Evolutionary conservation across 2,329 filamentous ascomycete genomes (phyloP), one percentile per base, ranked within the genome.

Genomic region (Cladosporium sp.): DNA sequence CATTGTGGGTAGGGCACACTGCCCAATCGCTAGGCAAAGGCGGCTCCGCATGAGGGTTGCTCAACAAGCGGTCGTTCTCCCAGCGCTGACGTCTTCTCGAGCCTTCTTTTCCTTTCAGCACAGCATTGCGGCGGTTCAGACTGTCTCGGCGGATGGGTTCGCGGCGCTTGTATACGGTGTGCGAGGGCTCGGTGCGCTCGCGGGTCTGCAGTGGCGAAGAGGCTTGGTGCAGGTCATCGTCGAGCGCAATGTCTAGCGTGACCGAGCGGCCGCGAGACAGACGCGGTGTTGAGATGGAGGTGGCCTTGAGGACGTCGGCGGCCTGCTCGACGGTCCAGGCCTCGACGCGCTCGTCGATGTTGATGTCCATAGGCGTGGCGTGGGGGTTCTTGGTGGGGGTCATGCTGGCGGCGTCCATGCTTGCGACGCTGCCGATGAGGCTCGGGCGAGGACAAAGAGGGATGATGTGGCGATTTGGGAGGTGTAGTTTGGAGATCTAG

Each of bases 1-100:
- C 86, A 4, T 89, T 89, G 78, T 97, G 87, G 15, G 93, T 95
- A 2, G 94, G 92, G 52, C 86, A 88, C 58, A 94, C 86, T 72
- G 90, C 86, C 90, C 91, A 97, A 80, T 99, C 95, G 66, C 83
- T 85, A 0, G 93, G 88, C 54, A 90, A 84, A 0, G 95, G 95
- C 0, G 93, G 92, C 71, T 94, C 87, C 21, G 86, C 92, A 79
- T 95, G 90, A 21, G 95, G 95, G 68, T 98, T 95, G 78, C 89
- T 87, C 65, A 97, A 81, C 68, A 98, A 87, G 70, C 88, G 92
- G 80, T 97, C 94, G 78, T 98, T 99, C 82, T 99, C 95, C 93
- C 93, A 98, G 65, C 94, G 86, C 73, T 94, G 89, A 59, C 94
- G 85, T 74, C 94, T 89, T 41, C 94, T 87, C 73, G 88, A 94